Base-by-base conservation (phyloP, 2,329 filamentous ascomycete species). In the Rhynchosporium secalis region DNA sequence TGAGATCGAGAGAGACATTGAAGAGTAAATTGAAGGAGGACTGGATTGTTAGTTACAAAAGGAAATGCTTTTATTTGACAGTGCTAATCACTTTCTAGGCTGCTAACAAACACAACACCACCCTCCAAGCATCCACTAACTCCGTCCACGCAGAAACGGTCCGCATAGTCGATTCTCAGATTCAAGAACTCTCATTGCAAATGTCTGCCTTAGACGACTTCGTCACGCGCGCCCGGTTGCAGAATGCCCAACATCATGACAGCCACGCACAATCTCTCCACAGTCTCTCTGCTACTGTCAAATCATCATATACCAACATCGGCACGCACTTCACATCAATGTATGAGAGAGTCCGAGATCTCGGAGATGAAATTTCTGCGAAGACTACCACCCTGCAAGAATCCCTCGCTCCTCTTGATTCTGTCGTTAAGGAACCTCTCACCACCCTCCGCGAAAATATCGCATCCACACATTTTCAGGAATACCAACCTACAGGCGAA, bases 201-300 rank as follows among this genome's bases (percentile, higher is more conserved):
- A 93, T 99, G 84, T 85, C 87, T 61, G 90, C 91, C 1, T 83
- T 99, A 7, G 94, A 98, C 71, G 91, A 94, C 68, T 96, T 97
- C 70, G 92, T 98, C 45, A 83, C 88, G 38, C 87, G 90, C 38
- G 92, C 96, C 56, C 86, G 88, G 64, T 85, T 84, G 1, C 89
- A 96, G 71, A 98, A 96, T 74, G 85, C 88, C 36, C 80, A 81
- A 20, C 92, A 96, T 72, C 88, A 95, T 73, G 81, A 86, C 31
- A 82, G 83, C 31, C 90, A 96, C 66, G 76, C 81, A 1, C 75
- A 80, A n/a, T 89, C 87, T 1, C 78, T 96, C n/a, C 77, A 83
- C 40, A 77, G 77, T 9, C 80, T 97, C 38, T 85, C 88, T 0
- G 79, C 76, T 20, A 88, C 86, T 1, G 89, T 95, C 4, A 86